These are phyloP conservation scores for Pichia sp. DNA, from an alignment of 1,139 yeast species.

Conservation along the genomic window DNA sequence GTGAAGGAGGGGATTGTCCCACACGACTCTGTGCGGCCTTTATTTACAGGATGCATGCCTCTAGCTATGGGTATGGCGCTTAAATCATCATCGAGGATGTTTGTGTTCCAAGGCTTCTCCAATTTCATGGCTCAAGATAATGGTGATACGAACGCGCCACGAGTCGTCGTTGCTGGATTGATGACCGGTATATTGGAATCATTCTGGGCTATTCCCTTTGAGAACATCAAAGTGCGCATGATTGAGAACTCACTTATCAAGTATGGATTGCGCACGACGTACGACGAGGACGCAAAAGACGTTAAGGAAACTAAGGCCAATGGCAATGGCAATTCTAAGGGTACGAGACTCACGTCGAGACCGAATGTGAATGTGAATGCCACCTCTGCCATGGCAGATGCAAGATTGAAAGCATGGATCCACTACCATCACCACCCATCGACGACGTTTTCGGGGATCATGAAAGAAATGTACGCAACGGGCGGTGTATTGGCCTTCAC, in stretches of 20 bases:
- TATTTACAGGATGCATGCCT: conserved; percentile 72
- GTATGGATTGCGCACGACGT: conserved; percentile 20
- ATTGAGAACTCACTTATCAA: conserved; percentile 50
- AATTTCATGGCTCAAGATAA: conserved; percentile 62
- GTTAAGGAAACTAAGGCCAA: not conserved
- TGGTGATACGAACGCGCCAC: conserved; percentile 58
- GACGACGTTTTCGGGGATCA: conserved; percentile 42
- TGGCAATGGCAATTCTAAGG: not conserved
- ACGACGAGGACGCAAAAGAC: conserved; percentile 9
- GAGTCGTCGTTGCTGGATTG: conserved; percentile 76
- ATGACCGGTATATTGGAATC: conserved; percentile 82
- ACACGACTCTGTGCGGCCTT: conserved; percentile 33
- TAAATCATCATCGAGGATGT: conserved; percentile 67
- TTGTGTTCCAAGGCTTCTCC: conserved; percentile 70
- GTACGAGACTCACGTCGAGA: conserved; percentile 7
- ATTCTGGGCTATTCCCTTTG: conserved; percentile 83
- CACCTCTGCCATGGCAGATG: not conserved
- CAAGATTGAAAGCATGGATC: conserved; percentile 22
- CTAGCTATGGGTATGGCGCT: conserved; percentile 67
- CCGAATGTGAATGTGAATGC: conserved; percentile 1
- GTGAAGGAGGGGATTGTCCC: conserved; percentile 31
- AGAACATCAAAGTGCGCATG: conserved; percentile 78
- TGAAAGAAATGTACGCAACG: conserved; percentile 61
- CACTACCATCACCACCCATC: conserved; percentile 50
- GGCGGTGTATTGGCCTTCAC: conserved; percentile 74